A percentile compares a stretch with the other conserved stretches of the same genome.
phyloP scores from a whole-genome alignment of 768 basidiomycete genomes.

The Termitomyces sp. region DNA sequence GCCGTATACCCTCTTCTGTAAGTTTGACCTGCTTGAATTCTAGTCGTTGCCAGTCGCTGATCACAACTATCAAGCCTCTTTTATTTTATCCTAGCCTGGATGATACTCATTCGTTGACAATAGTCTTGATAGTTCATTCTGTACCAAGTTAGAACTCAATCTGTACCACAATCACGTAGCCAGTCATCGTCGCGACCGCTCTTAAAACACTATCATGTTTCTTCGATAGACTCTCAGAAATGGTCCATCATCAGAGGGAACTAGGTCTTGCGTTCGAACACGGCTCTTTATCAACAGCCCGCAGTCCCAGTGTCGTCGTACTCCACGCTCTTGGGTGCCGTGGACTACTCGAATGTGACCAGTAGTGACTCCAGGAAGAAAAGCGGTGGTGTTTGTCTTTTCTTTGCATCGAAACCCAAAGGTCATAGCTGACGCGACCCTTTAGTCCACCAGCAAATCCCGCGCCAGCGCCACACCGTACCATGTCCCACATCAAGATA shows the following conservation, averaged over 20 bases:
- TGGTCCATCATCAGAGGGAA: too few species aligned
- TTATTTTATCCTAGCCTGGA: slow-evolving; percentile 94
- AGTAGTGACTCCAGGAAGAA: slow-evolving; percentile 1
- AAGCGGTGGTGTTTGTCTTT: slow-evolving; percentile 5
- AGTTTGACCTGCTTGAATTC: slow-evolving; percentile 25
- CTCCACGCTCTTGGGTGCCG: slow-evolving; percentile 17
- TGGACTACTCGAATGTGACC: slow-evolving; percentile 7
- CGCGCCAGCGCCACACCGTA: slow-evolving; percentile 3
- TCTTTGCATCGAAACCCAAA: neutral
- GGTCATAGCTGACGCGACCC: neutral
- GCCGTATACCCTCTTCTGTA: slow-evolving; percentile 96
- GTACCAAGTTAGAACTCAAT: neutral
- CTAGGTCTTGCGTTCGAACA: slow-evolving; percentile 6
- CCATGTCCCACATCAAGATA: slow-evolving; percentile 10
- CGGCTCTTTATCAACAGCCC: slow-evolving; percentile 1
- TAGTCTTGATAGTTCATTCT: slow-evolving; percentile 1
- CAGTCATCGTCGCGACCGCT: neutral
- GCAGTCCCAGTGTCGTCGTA: slow-evolving; percentile 13
- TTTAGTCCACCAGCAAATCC: slow-evolving; percentile 9
- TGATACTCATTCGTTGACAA: slow-evolving; percentile 85
- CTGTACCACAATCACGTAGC: neutral
- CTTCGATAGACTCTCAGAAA: neutral
- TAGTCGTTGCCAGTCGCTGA: neutral
- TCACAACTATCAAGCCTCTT: slow-evolving; percentile 54
- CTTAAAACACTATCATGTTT: neutral